phyloP scores from a whole-genome alignment of 2,329 filamentous ascomycete genomes.

The Fusarium piperis region DNA sequence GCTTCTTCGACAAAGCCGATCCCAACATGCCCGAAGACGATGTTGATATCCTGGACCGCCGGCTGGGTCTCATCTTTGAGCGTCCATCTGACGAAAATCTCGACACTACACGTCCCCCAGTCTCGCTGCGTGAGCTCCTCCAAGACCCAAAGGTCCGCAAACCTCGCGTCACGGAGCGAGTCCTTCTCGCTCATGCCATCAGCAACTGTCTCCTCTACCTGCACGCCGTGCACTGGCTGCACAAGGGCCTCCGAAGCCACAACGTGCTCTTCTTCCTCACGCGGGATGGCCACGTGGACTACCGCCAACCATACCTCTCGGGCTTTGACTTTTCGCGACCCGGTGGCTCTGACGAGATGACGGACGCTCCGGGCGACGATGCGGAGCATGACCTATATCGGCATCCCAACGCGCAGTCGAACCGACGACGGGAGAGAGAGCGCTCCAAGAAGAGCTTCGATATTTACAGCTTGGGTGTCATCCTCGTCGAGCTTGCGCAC shows the following conservation, averaged over 20 bases:
- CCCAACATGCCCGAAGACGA: slow-evolving; percentile 48
- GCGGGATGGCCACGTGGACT: slow-evolving; percentile 46
- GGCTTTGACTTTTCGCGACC: slow-evolving; percentile 67
- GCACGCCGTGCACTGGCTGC: slow-evolving; percentile 66
- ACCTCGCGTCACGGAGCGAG: slow-evolving; percentile 62
- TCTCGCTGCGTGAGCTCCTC: slow-evolving; percentile 60
- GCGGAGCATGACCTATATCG: slow-evolving; percentile 60
- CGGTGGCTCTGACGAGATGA: slow-evolving; percentile 59
- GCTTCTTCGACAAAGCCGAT: slow-evolving; percentile 60
- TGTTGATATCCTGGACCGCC: slow-evolving; percentile 52
- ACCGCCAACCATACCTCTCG: slow-evolving; percentile 55
- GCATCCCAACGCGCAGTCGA: slow-evolving; percentile 56
- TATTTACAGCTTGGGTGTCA: slow-evolving; percentile 62
- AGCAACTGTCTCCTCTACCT: slow-evolving; percentile 64
- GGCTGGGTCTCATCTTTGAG: slow-evolving; percentile 65
- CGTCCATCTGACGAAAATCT: slow-evolving; percentile 53
- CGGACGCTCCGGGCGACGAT: slow-evolving; percentile 57
- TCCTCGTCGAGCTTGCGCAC: slow-evolving; percentile 64
- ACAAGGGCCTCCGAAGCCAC: slow-evolving; percentile 65
- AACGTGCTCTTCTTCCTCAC: slow-evolving; percentile 63
- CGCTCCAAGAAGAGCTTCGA: slow-evolving; percentile 61
- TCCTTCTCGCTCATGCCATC: slow-evolving; percentile 61
- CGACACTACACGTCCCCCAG: slow-evolving; percentile 50
- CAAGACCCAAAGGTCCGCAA: slow-evolving; percentile 46
- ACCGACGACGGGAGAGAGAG: slow-evolving; percentile 43